phyloP scores from a whole-genome alignment of 176 grass and related monocot species.

The Tillandsia leiboldiana region DNA sequence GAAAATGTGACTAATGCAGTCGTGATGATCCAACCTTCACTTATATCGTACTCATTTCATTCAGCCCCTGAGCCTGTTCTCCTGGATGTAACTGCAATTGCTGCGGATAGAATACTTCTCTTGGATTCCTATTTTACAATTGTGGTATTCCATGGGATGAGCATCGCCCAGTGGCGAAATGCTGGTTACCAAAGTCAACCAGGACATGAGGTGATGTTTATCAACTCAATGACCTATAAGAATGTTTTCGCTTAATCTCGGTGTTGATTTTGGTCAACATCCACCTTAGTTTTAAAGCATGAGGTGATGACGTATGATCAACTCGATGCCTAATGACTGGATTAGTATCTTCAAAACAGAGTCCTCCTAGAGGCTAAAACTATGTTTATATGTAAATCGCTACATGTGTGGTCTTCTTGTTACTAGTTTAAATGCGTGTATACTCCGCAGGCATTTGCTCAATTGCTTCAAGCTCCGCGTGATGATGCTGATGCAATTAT shows the following conservation, averaged over 20 bases:
- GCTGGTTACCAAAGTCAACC: constrained; percentile 89
- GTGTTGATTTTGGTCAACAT: too few species aligned
- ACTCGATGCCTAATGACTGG: background rate
- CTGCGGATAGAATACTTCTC: constrained; percentile 62
- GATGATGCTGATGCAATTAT: constrained; percentile 72
- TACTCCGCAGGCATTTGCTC: constrained; percentile 55
- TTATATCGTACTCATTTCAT: constrained; percentile 73
- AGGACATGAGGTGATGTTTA: constrained; percentile 59
- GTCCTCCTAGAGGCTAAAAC: background rate
- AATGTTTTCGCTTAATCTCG: too few species aligned
- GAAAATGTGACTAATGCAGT: constrained; percentile 59
- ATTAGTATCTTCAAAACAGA: background rate
- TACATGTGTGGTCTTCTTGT: constrained; percentile 14
- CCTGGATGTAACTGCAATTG: constrained; percentile 68
- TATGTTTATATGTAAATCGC: constrained; percentile 1
- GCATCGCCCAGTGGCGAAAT: constrained; percentile 48
- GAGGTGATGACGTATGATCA: constrained; percentile 42
- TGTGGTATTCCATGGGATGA: constrained; percentile 65
- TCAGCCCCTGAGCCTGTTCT: constrained; percentile 54
- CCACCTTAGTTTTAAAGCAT: constrained; percentile 15
- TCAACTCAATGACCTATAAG: background rate
- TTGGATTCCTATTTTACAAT: constrained; percentile 83
- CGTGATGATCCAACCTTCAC: constrained; percentile 86
- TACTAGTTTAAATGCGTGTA: background rate
- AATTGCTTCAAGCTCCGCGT: constrained; percentile 64